phyloP scores from a whole-genome alignment of 1,139 yeast genomes.

The Kazachstania sp. region DNA sequence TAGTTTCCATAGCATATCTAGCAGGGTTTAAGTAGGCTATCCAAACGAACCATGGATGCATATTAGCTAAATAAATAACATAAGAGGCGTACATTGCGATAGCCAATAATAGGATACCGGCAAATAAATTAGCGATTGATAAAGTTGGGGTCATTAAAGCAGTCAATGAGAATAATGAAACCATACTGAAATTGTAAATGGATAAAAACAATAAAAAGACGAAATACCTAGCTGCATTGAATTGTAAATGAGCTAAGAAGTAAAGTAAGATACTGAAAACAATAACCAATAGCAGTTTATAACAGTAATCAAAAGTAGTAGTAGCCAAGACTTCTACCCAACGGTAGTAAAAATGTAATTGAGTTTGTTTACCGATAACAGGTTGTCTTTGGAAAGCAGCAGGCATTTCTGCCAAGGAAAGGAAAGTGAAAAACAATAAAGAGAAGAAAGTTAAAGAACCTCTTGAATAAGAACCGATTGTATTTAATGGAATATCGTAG shows the following conservation, averaged over 20 bases:
- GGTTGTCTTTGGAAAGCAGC: constrained; percentile 39
- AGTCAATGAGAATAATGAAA: constrained; percentile 37
- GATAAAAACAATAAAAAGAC: constrained; percentile 37
- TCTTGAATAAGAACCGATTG: constrained; percentile 43
- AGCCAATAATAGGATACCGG: constrained; percentile 39
- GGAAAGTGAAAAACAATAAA: constrained; percentile 41
- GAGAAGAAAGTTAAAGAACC: constrained; percentile 45
- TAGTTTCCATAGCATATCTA: constrained; percentile 43
- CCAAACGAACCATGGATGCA: constrained; percentile 57
- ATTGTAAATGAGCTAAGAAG: constrained; percentile 41
- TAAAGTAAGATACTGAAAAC: constrained; percentile 39
- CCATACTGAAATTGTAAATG: constrained; percentile 33
- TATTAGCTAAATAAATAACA: constrained; percentile 42
- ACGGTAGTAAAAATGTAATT: constrained; percentile 42
- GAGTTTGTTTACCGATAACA: constrained; percentile 41
- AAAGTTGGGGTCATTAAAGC: constrained; percentile 38
- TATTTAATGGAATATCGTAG: constrained; percentile 36
- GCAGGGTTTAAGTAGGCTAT: constrained; percentile 47
- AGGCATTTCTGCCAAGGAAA: constrained; percentile 44
- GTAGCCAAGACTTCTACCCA: constrained; percentile 43
- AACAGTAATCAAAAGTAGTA: constrained; percentile 37
- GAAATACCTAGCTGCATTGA: constrained; percentile 45
- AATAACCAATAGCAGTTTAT: constrained; percentile 34
- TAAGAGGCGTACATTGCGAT: constrained; percentile 45
- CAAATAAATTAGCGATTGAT: constrained; percentile 43